These are phyloP conservation scores for Aspergillus quadricinctus DNA, from an alignment of 2,329 filamentous ascomycete species.

Conservation along the genomic window DNA sequence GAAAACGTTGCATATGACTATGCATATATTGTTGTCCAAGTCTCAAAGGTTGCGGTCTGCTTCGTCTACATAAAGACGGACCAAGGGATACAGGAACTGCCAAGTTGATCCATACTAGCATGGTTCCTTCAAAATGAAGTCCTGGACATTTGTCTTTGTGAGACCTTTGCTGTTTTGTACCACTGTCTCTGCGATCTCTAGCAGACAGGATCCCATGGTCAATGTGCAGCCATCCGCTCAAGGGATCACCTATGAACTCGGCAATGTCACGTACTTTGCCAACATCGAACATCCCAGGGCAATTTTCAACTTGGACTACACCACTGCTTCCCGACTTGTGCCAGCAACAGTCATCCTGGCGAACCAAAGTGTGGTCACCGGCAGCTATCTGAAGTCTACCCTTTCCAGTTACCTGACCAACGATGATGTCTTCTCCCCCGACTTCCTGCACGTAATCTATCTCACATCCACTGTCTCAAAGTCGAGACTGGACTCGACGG, in stretches of 20 bases:
- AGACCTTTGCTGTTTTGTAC: not conserved
- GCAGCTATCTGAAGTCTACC: not conserved
- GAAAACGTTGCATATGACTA: too few species aligned
- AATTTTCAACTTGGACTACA: not conserved
- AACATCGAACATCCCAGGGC: conserved; percentile 1
- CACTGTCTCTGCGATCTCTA: not conserved
- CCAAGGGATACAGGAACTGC: not conserved
- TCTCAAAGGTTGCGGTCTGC: not conserved
- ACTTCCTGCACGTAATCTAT: conserved; percentile 9
- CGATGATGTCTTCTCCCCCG: conserved; percentile 10
- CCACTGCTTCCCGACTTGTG: not conserved
- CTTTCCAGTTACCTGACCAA: conserved; percentile 2
- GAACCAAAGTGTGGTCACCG: conserved; percentile 6
- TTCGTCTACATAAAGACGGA: not conserved
- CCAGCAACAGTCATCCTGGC: conserved; percentile 4
- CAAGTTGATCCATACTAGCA: not conserved
- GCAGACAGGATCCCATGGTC: not conserved
- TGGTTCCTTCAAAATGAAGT: not conserved
- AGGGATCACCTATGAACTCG: conserved; percentile 2
- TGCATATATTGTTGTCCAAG: not conserved
- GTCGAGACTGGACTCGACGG: not conserved
- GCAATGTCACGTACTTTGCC: conserved; percentile 4
- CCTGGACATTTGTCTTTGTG: not conserved
- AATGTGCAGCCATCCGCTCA: not conserved
- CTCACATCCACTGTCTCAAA: not conserved